Percentiles rank a stretch among this genome's conserved stretches.
phyloP scores from a whole-genome alignment of 257 asterid species.

The Asclepias syriaca region DNA sequence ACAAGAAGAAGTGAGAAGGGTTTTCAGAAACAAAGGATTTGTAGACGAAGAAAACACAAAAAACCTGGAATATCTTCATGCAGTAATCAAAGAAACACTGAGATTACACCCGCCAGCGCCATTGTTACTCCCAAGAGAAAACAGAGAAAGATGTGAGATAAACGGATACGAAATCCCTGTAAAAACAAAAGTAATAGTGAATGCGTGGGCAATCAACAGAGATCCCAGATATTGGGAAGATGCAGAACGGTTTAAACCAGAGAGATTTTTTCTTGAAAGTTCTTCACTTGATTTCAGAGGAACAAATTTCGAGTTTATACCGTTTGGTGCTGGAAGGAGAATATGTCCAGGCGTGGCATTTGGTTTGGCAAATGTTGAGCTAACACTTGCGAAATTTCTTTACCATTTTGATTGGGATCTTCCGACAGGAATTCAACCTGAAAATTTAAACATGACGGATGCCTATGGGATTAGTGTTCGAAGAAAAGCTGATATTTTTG shows the following conservation, averaged over 20 bases:
- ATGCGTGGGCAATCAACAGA: constrained; percentile 5
- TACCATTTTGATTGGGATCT: constrained; percentile 9
- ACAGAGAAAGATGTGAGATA: not conserved
- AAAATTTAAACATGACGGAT: not conserved
- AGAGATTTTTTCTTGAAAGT: constrained; percentile 3
- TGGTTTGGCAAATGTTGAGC: not conserved
- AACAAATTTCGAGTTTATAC: not conserved
- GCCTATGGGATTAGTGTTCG: not conserved
- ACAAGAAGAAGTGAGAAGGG: constrained; percentile 23
- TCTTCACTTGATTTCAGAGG: not conserved
- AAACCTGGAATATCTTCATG: constrained; percentile 8
- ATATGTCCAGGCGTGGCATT: not conserved
- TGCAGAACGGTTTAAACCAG: not conserved
- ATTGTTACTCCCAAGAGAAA: constrained; percentile 20
- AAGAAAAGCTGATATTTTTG: constrained; percentile 5
- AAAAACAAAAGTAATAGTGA: constrained; percentile 11
- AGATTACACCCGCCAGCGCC: constrained; percentile 15
- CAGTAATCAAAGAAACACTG: constrained; percentile 18
- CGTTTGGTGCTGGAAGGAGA: constrained; percentile 2
- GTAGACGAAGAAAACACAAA: constrained; percentile 11
- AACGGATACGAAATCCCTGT: constrained; percentile 17
- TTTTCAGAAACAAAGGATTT: not conserved
- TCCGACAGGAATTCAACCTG: not conserved
- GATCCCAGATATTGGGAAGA: not conserved
- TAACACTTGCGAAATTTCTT: not conserved